These are phyloP conservation scores for Pleurozium schreberi DNA, from an alignment of 225 moss, liverwort and hornwort genomes.

Conservation along the genomic window DNA sequence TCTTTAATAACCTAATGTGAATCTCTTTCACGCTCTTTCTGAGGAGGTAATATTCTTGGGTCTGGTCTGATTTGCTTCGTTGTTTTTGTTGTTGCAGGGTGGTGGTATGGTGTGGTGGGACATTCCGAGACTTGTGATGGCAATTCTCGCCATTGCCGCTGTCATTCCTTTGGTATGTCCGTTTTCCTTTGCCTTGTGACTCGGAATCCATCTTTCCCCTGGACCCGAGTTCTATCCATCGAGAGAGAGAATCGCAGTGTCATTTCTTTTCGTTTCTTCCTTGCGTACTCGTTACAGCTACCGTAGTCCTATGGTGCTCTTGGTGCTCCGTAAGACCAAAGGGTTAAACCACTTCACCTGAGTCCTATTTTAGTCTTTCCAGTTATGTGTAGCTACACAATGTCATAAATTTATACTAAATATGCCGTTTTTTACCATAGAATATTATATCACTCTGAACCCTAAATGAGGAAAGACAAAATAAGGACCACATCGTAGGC, in stretches of 20 bases:
- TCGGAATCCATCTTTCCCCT: neutral
- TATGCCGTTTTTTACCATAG: neutral
- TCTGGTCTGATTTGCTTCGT: neutral
- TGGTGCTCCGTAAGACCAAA: neutral
- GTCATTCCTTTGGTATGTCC: slow-evolving; percentile 44
- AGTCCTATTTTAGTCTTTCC: neutral
- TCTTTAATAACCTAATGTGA: neutral
- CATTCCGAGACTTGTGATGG: slow-evolving; percentile 63
- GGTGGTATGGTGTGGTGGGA: slow-evolving; percentile 99
- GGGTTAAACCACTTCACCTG: no score
- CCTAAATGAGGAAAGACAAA: neutral
- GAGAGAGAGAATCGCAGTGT: neutral
- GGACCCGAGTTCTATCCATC: neutral
- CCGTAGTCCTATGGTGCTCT: neutral
- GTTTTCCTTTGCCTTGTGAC: neutral
- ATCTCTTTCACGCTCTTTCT: neutral
- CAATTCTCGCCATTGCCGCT: slow-evolving; percentile 59
- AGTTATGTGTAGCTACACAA: neutral
- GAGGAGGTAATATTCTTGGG: neutral
- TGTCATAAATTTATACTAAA: neutral
- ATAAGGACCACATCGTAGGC: no score
- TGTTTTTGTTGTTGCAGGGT: slow-evolving; percentile 47
- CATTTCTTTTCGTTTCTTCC: neutral
- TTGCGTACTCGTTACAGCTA: neutral
- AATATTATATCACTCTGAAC: neutral